phyloP scores from a whole-genome alignment of 805 yeast species.

The Sungouiozyma ichnusensis region DNA sequence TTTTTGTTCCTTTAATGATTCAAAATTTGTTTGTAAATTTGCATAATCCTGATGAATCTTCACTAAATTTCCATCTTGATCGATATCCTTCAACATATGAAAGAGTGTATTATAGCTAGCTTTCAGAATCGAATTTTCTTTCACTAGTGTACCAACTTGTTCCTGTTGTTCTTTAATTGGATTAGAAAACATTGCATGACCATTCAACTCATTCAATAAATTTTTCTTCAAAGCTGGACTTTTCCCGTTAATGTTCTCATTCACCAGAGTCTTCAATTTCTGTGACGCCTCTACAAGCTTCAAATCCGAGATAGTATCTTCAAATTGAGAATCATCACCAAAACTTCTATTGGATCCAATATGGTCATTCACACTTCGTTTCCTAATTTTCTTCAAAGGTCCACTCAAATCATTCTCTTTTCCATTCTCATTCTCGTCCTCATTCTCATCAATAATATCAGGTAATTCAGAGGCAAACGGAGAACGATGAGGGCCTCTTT shows the following conservation, averaged over 20 bases:
- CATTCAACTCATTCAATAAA: conserved; percentile 14
- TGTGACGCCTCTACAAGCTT: conserved; percentile 1
- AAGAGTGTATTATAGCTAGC: conserved; percentile 22
- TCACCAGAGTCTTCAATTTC: conserved; percentile 1
- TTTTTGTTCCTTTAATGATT: not conserved
- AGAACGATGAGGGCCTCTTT: not conserved
- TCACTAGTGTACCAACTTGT: conserved; percentile 13
- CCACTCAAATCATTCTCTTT: conserved; percentile 3
- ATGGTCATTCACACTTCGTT: conserved; percentile 14
- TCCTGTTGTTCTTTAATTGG: conserved; percentile 27
- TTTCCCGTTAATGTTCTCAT: not conserved
- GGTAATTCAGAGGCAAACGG: not conserved
- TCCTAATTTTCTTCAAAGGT: conserved; percentile 12
- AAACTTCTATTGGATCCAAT: conserved; percentile 19
- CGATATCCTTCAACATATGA: conserved; percentile 18
- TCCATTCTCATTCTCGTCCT: conserved; percentile 2
- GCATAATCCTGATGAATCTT: conserved; percentile 3
- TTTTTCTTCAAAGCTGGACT: conserved; percentile 7
- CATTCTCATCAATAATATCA: not conserved
- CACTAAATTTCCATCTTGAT: conserved; percentile 3
- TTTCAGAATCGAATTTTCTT: conserved; percentile 21
- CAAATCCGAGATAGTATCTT: conserved; percentile 23
- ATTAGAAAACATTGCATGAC: conserved; percentile 18
- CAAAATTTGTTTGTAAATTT: conserved; percentile 2
- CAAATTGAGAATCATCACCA: conserved; percentile 26